These are phyloP conservation scores for Aspergillus luchuensis DNA, from an alignment of 2,329 filamentous ascomycete genomes.

Conservation along the genomic window DNA sequence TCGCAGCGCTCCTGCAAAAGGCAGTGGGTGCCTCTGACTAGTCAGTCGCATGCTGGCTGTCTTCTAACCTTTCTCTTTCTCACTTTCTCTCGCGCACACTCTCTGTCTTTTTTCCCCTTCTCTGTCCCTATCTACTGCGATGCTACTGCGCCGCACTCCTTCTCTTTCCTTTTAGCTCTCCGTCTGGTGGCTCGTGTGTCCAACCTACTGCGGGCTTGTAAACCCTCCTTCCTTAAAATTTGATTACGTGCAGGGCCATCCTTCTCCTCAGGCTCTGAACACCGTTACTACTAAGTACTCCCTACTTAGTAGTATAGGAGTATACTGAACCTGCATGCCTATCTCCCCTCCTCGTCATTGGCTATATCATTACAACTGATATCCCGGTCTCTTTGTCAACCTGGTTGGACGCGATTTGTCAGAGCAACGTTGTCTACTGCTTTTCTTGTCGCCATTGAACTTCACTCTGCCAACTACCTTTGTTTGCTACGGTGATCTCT, in stretches of 20 bases:
- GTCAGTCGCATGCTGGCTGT: constrained; percentile 12
- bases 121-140: neutral
- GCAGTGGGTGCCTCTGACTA: constrained; percentile 20
- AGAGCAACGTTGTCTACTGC: neutral
- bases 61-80: constrained; percentile 10
- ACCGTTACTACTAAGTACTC: neutral
- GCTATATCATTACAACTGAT: constrained; percentile 9
- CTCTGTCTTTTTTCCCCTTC: constrained; percentile 1
- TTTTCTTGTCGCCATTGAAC: constrained; percentile 12
- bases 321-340: neutral
- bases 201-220: neutral
- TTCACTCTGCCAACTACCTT: constrained; percentile 9
- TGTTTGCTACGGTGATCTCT: constrained; percentile 10
- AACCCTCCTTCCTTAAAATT: neutral
- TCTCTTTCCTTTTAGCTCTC: neutral
- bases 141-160: neutral
- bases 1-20: constrained; percentile 9
- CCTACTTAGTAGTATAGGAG: no score
- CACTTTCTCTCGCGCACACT: constrained; percentile 9
- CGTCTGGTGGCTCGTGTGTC: constrained; percentile 1
- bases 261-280: constrained; percentile 2
- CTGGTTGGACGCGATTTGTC: constrained; percentile 7
- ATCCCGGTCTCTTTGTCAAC: constrained; percentile 13
- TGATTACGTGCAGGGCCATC: constrained; percentile 2
- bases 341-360: neutral